A percentile compares a stretch with the other conserved stretches of the same genome.
These are phyloP conservation scores for Mitragyna speciosa DNA, from an alignment of 257 asterid species.

Conservation along the genomic window DNA sequence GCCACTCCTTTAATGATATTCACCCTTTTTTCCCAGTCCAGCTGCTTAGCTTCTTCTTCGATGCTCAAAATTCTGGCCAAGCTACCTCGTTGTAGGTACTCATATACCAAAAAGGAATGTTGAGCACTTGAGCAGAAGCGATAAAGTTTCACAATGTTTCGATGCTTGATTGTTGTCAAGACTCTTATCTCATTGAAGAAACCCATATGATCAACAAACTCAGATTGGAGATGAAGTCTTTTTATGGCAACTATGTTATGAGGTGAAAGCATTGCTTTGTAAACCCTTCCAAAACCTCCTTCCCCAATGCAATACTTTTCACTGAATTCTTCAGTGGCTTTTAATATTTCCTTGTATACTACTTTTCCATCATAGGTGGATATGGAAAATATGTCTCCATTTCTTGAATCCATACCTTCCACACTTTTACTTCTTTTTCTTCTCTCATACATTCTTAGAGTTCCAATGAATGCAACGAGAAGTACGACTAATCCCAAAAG, in stretches of 20 bases:
- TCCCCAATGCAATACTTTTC: constrained; percentile 22
- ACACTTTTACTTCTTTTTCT: not conserved
- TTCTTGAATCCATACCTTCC: no score
- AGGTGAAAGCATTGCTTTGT: not conserved
- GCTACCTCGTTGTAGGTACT: not conserved
- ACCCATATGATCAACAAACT: constrained; percentile 4
- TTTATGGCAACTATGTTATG: constrained; percentile 10
- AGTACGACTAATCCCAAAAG: constrained; percentile 18
- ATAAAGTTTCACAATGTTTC: constrained; percentile 9
- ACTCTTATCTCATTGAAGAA: constrained; percentile 32
- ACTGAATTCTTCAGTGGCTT: constrained; percentile 31
- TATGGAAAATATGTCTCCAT: not conserved
- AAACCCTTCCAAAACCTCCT: constrained; percentile 38
- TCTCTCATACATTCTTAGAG: not conserved
- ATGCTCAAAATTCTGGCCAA: no score
- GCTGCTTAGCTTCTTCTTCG: no score
- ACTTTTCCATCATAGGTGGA: constrained; percentile 34
- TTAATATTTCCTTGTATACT: not conserved
- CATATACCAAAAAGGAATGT: not conserved
- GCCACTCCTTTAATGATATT: no score
- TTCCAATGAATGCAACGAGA: not conserved
- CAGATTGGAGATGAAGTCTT: not conserved
- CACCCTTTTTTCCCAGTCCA: no score
- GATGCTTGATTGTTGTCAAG: constrained; percentile 21
- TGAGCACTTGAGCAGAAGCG: not conserved